Evolutionary conservation across 2,329 filamentous ascomycete genomes (phyloP).

Genomic region (Cladosporium sp.): DNA sequence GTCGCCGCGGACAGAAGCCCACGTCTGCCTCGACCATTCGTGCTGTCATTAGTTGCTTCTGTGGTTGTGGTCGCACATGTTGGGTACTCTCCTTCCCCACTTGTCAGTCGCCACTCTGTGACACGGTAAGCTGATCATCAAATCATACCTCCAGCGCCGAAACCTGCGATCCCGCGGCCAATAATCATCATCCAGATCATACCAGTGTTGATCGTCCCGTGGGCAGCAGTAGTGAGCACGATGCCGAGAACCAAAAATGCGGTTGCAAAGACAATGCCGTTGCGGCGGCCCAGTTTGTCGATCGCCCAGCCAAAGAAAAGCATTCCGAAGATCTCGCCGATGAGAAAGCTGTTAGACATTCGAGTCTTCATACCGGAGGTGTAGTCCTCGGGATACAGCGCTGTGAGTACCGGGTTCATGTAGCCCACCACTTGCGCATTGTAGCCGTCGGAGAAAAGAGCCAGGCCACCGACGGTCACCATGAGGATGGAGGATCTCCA

Average conservation of each 20-base stretch:
- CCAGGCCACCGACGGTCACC: neutral
- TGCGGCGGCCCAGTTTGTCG: constrained; percentile 50
- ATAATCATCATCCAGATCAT: constrained; percentile 54
- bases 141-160: constrained; percentile 16
- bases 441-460: constrained; percentile 1
- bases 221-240: constrained; percentile 38
- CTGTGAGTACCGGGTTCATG: constrained; percentile 1
- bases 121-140: no score
- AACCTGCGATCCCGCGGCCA: constrained; percentile 41
- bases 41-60: neutral
- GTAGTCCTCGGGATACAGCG: constrained; percentile 39
- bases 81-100: neutral
- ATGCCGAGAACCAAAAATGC: constrained; percentile 36
- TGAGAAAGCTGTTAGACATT: constrained; percentile 53
- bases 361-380: constrained; percentile 46
- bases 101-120: neutral
- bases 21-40: constrained; percentile 8
- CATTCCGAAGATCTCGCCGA: constrained; percentile 56
- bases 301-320: constrained; percentile 49
- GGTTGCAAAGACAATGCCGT: constrained; percentile 46
- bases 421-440: constrained; percentile 1
- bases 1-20: constrained; percentile 19
- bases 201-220: constrained; percentile 36
- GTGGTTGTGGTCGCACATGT: neutral
- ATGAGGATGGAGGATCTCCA: neutral